Base-by-base conservation (phyloP, 441 rosid species). In the Capsella rubella region DNA sequence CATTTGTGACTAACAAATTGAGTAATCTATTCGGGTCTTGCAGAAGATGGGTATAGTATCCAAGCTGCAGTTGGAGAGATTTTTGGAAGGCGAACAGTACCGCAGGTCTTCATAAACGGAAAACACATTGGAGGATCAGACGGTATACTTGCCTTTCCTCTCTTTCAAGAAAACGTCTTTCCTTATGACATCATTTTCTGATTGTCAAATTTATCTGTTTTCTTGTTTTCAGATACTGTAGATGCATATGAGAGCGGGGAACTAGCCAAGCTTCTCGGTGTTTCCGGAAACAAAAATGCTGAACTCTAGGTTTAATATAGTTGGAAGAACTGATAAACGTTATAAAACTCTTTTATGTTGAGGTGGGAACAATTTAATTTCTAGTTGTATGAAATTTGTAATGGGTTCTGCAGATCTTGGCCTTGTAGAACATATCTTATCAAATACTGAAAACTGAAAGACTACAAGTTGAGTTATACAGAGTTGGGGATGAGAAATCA, bases 51-150 rank as follows among this genome's bases (percentile, higher is more conserved):
- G 2, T 50, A 14, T 21, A 66, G 58, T 59, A 83, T 95, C 76
- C 99, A 92, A 80, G 82, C 76, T 81, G 97, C 94, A 42, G 10
- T 90, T 78, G 72, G 86, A 67, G 84, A 84, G 73, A 82, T 77
- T 18, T 78, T 88, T 28, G 91, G 92, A 14, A 88, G 85, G 81
- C 88, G 89, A 52, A 92, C 97, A 5, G 99, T 95, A 12, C 99
- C 99, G 3, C 99, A 95, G 64, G 97, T 95, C 51, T 95, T 95
- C 83, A 77, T 92, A 2, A 75, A 90, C 37, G 94, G 96, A 57
- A 86, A 90, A 82, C 94, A 92, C 80, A 77, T 95, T 6, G 99
- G 99, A 65, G 99, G 97, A 67, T 92, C 97, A 37, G 97, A 90
- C 40, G 97, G 97, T 89, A 85, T 18, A 73, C 50, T 69, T 74